These are phyloP conservation scores for Stereum hirsutum DNA, from an alignment of 1,284 basidiomycete genomes.

Conservation along the genomic window DNA sequence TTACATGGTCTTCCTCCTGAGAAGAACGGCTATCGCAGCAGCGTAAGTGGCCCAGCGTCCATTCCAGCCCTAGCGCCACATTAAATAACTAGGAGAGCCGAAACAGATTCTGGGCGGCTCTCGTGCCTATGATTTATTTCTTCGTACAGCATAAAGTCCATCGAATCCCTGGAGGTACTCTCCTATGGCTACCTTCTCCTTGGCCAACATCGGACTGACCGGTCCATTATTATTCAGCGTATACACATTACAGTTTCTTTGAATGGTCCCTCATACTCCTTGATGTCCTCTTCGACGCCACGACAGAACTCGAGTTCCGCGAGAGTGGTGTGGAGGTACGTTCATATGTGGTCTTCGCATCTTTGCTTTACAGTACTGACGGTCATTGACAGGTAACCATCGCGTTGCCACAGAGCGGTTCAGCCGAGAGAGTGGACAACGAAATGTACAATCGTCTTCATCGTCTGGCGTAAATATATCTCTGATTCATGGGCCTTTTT, in stretches of 20 bases:
- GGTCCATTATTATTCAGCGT: slow-evolving; percentile 40
- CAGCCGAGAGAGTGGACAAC: slow-evolving; percentile 7
- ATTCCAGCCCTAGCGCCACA: background rate
- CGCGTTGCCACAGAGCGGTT: background rate
- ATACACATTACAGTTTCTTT: slow-evolving; percentile 78
- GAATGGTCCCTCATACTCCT: slow-evolving; percentile 82
- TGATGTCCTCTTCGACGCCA: slow-evolving; percentile 74
- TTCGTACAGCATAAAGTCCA: slow-evolving; percentile 82
- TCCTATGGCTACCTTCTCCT: slow-evolving; percentile 11
- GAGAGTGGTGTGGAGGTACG: slow-evolving; percentile 42
- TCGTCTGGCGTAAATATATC: slow-evolving; percentile 26
- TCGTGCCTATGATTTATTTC: slow-evolving; percentile 75
- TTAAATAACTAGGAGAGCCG: background rate
- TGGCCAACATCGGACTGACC: slow-evolving; percentile 5
- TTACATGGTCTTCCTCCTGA: background rate
- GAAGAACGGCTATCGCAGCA: slow-evolving; percentile 40
- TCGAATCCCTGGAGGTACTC: slow-evolving; percentile 72
- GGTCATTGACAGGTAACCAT: background rate
- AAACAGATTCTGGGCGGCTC: slow-evolving; percentile 56
- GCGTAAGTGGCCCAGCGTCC: slow-evolving; percentile 26
- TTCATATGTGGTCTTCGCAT: no score
- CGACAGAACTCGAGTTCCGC: slow-evolving; percentile 53
- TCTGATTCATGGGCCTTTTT: no score
- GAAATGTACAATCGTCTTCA: slow-evolving; percentile 32
- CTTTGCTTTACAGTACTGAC: no score